Evolutionary conservation across 139 green algal species (phyloP).

Genomic region (Edaphochlamys debaryana): DNA sequence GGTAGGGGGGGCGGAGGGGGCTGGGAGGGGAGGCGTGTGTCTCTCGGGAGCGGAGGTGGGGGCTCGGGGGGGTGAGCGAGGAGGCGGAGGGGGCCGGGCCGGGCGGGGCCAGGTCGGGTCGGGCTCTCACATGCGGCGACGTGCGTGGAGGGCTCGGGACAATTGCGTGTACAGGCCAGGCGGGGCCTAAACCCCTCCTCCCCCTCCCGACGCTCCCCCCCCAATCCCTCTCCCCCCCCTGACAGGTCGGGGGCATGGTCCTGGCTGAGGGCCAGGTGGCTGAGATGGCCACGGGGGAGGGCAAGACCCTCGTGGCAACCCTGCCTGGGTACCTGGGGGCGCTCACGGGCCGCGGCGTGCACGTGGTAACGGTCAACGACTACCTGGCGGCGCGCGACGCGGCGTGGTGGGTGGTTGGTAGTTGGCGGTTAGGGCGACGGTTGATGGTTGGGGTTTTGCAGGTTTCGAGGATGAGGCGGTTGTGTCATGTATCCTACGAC

Average conservation of each 20-base stretch:
- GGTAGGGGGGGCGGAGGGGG: too few species aligned
- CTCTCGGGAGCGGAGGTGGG: too few species aligned
- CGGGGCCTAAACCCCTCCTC: neutral
- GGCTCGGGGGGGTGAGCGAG: neutral
- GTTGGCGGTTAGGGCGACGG: neutral
- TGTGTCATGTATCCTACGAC: too few species aligned
- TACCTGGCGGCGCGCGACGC: conserved; percentile 90
- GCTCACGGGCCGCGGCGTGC: conserved; percentile 73
- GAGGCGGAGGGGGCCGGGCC: too few species aligned
- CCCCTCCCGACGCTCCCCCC: neutral
- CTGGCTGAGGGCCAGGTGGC: conserved; percentile 95
- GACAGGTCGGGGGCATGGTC: conserved; percentile 91
- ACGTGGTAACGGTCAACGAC: conserved; percentile 95
- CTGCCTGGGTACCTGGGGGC: conserved; percentile 80
- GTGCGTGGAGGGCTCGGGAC: too few species aligned
- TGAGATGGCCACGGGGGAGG: conserved; percentile 98
- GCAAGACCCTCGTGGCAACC: conserved; percentile 85
- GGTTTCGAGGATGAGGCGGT: too few species aligned
- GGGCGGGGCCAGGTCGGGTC: too few species aligned
- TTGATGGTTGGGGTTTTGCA: too few species aligned
- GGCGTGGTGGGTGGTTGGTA: conserved; percentile 64
- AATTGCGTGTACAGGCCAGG: too few species aligned
- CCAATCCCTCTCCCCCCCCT: too few species aligned
- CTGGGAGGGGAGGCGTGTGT: neutral
- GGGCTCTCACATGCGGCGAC: too few species aligned